These are phyloP conservation scores for Orbilia blumenaviensis DNA, from an alignment of 2,329 filamentous ascomycete genomes.

Conservation along the genomic window DNA sequence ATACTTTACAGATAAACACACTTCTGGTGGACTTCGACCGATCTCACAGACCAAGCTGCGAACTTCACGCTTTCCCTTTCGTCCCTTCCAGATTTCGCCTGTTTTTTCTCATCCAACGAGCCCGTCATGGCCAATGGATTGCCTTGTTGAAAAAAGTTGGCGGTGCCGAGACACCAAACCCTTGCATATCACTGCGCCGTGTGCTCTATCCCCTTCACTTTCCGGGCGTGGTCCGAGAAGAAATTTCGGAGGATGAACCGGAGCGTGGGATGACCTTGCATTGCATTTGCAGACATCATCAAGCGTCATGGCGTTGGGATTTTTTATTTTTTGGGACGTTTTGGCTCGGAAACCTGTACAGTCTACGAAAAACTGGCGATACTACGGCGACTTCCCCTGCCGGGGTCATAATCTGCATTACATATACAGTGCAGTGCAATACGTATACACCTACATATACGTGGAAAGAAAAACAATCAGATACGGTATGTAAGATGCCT, in stretches of 20 bases:
- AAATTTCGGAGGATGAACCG: slow-evolving; percentile 43
- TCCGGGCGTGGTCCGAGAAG: slow-evolving; percentile 41
- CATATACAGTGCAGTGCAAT: too few species aligned
- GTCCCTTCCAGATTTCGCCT: slow-evolving; percentile 15
- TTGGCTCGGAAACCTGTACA: background rate
- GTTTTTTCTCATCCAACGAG: slow-evolving; percentile 40
- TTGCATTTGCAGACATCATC: slow-evolving; percentile 34
- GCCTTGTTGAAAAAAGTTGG: slow-evolving; percentile 48
- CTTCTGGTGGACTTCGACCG: slow-evolving; percentile 19
- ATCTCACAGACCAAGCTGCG: slow-evolving; percentile 20
- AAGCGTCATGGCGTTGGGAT: slow-evolving; percentile 20
- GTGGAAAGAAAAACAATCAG: background rate
- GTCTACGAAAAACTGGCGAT: slow-evolving; percentile 4
- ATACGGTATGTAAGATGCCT: background rate
- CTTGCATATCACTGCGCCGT: slow-evolving; percentile 52
- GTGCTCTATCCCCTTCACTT: slow-evolving; percentile 24
- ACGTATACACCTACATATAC: too few species aligned
- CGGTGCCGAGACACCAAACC: slow-evolving; percentile 47
- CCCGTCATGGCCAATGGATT: slow-evolving; percentile 35
- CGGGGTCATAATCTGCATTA: background rate
- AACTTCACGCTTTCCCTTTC: slow-evolving; percentile 7
- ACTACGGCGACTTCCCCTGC: background rate
- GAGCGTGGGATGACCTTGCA: slow-evolving; percentile 38
- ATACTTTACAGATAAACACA: slow-evolving; percentile 41
- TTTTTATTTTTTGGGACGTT: slow-evolving; percentile 11